Conservation (phyloP, 2,329 filamentous ascomycete species). For the Emericellopsis cladophorae region DNA sequence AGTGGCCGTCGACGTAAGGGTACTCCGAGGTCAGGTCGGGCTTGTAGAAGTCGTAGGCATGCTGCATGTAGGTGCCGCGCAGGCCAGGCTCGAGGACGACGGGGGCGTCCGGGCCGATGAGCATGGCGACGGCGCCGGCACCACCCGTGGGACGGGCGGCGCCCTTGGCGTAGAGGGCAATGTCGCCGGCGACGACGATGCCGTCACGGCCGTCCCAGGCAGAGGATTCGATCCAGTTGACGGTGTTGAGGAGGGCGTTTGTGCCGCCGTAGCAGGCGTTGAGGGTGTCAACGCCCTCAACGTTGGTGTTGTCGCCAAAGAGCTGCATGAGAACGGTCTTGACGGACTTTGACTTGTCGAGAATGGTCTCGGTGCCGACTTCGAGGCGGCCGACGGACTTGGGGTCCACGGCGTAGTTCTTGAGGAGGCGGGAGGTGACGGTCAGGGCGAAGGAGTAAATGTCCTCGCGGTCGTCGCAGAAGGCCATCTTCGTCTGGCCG, state of each 20-base stretch:
- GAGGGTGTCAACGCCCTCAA: conserved; percentile 72
- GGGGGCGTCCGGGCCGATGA: conserved; percentile 67
- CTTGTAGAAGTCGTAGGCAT: conserved; percentile 87
- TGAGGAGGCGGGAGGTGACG: conserved; percentile 62
- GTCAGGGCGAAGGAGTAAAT: conserved; percentile 82
- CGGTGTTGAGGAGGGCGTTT: conserved; percentile 69
- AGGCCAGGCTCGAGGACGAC: conserved; percentile 68
- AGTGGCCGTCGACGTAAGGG: conserved; percentile 74
- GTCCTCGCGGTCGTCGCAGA: conserved; percentile 83
- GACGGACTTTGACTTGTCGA: conserved; percentile 87
- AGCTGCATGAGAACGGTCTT: conserved; percentile 83
- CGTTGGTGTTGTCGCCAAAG: conserved; percentile 71
- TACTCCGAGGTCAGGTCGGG: conserved; percentile 80
- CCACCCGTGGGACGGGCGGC: conserved; percentile 71
- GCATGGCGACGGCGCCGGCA: conserved; percentile 66
- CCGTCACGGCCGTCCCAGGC: conserved; percentile 76
- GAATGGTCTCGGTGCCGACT: conserved; percentile 73
- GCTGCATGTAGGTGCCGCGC: conserved; percentile 68
- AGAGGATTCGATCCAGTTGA: conserved; percentile 82
- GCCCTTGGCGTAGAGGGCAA: conserved; percentile 77
- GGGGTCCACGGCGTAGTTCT: conserved; percentile 73
- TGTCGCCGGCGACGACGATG: conserved; percentile 70
- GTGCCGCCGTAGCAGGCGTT: conserved; percentile 83
- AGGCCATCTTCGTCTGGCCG: conserved; percentile 85
- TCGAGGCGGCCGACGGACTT: conserved; percentile 70